Base-by-base conservation (phyloP, 108 stramenopile species). In the Bacterosira constricta region DNA sequence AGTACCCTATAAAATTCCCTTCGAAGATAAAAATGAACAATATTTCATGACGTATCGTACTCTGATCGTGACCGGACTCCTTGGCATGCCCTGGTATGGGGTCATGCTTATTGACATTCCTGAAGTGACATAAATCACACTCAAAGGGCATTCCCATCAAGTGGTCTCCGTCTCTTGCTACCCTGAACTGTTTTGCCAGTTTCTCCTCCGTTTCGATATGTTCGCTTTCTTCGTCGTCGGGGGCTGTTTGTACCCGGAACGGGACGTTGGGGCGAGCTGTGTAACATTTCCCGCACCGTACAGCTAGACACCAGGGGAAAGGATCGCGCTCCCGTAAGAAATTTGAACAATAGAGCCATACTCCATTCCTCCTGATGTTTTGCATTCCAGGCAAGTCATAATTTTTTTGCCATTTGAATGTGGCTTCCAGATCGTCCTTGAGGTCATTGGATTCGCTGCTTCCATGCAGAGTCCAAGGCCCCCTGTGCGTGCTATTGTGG, bases 201-300 rank as follows among this genome's bases (percentile, higher is more conserved):
- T 32, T 15, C 26, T n/a, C 9, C 11, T 53, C 65, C 4, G 51
- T 52, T 4, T 11, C 66, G 7, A 56, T 30, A 11, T 20, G 55
- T n/a, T 53, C 37, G 17, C 26, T 49, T 39, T 45, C 51, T 8
- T 54, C 39, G 1, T 72, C 71, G 42, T 72, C 71, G n/a, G 47
- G 25, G 25, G 15, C 11, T 13, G 10, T 49, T 57, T 69, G 67
- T 7, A 44, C 11, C 6, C 55, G 71, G 53, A 63, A 72, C 13
- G 50, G 59, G 30, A 63, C 51, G 20, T 39, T n/a, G 31, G 15
- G 23, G 29, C 5, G 12, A 18, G 20, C 12, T 26, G 4, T 17
- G 8, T 79, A 86, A 38, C 88, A 88, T 3, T 20, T 23, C 12
- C 55, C 69, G 68, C 73, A 75, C 71, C 80, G 84, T 0, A 38